Evolutionary conservation across 2,329 filamentous ascomycete species (phyloP), one percentile per base, ranked within the genome.

Genomic region (Neospermospora avenae): DNA sequence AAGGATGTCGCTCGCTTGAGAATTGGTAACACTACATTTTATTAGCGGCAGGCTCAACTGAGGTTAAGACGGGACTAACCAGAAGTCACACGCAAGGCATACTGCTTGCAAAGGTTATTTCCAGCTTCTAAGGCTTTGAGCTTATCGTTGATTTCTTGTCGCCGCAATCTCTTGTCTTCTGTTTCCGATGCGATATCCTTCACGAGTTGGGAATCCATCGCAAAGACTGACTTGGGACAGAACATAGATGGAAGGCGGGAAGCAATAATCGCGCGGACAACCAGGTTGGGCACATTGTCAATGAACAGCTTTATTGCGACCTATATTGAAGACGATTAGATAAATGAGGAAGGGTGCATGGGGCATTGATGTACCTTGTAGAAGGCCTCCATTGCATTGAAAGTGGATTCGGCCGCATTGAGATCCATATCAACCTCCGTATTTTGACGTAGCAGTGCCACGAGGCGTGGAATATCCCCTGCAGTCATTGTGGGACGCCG

Each of bases 271-370:
- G 61, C 58, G 10, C 55, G 56, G 31, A 65, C 55, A n/a, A 58
- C 56, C 13, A 65, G 49, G 16, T 60, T 62, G 18, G 59, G 63
- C 4, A 65, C 63, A 34, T 65, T 65, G 24, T 65, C 62, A 24
- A 61, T 58, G 45, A 65, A 65, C 25, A 64, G 31, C 18, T 64
- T 64, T 57, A 62, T 48, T 41, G 63, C 48, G 37, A 65, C 59
- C 62, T 65, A 37, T 35, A 52, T 53, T 58, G 18, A 45, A 58
- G n/a, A 37, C 34, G 22, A 54, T 58, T 54, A 34, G 28, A 18
- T 16, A 45, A 25, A 31, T 8, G 20, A 22, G 13, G 2, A n/a
- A 16, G 28, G 16, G 24, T n/a, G 53, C 24, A 53, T 57, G 11
- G 10, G 10, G 35, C 24, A 11, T 46, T 35, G 35, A 58, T 31